phyloP scores from a whole-genome alignment of 257 asterid species.

The Solanum pennellii region DNA sequence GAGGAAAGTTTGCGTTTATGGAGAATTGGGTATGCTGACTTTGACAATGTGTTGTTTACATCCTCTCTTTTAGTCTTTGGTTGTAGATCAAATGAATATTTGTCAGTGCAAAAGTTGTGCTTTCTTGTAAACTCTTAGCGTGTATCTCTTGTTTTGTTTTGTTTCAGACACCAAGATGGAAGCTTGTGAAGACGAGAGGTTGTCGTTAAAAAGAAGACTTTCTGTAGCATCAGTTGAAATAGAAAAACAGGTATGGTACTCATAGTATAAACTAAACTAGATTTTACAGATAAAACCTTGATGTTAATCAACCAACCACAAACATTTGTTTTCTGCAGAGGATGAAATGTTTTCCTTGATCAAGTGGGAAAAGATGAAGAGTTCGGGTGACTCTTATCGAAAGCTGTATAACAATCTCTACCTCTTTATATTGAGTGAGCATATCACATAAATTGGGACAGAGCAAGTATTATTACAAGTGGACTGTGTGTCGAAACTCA shows the following conservation, averaged over 20 bases:
- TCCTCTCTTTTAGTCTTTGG: not conserved
- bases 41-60: not conserved
- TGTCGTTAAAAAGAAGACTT: conserved; percentile 61
- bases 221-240: conserved; percentile 65
- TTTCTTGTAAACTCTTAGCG: not conserved
- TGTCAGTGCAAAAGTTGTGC: not conserved
- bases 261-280: not conserved
- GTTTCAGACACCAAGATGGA: conserved; percentile 53
- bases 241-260: conserved; percentile 61
- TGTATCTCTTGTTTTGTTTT: not conserved
- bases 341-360: conserved; percentile 74
- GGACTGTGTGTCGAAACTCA: not conserved
- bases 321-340: conserved; percentile 42
- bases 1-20: not conserved
- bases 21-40: not conserved
- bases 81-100: not conserved
- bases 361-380: conserved; percentile 2
- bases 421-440: not conserved
- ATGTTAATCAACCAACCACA: not conserved
- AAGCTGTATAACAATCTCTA: not conserved
- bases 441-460: not conserved
- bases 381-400: not conserved
- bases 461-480: not conserved
- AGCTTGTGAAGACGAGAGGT: conserved; percentile 63
- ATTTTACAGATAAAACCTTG: not conserved